Base-by-base conservation (phyloP, 495 filamentous ascomycete genomes). In the Penicillium pulvis region DNA sequence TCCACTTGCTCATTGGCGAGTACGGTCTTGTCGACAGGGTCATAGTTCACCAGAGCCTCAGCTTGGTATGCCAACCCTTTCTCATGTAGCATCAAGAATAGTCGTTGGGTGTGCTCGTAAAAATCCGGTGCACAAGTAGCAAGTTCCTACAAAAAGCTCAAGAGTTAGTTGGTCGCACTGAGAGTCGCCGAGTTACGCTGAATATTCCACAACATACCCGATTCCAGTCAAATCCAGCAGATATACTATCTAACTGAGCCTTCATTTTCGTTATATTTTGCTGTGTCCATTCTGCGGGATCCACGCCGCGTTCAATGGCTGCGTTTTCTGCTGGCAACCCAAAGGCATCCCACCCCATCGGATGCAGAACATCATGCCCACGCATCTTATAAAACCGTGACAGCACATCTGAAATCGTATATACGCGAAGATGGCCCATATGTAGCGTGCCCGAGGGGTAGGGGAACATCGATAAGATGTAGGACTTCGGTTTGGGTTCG, bases 281-380 rank as follows among this genome's bases (percentile, higher is more conserved):
- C 64, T 78, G 80, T 19, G 92, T 96, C 92, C 92, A 96, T 0
- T 74, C 76, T 12, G 83, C 87, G 7, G 92, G 90, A 71, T 91
- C 82, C 58, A 93, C 78, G 36, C 90, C 89, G 51, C 87, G 77
- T 74, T 95, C 90, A 58, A 96, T 93, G n/a, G 92, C 92, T 17
- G 92, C 92, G 75, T 96, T 96, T 75, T 96, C 92, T 36, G 92
- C 92, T 9, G 92, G 92, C 43, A 96, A 76, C 3, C 92, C 92
- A 69, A 96, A 95, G 19, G 90, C 91, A 79, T 96, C 92, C 92
- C 92, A 96, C 3, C 91, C 92, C 85, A 96, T 95, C 28, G 92
- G 92, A 51, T 94, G 83, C 23, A 95, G 69, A 31, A 96, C 91
- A 52, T 89, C 74, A 67, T 85, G 78, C 3, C 92, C 92, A 53